Percentiles rank a stretch among this genome's conserved stretches.
These are phyloP conservation scores for Colletotrichum lentis DNA, from an alignment of 2,329 filamentous ascomycete genomes.

Conservation along the genomic window DNA sequence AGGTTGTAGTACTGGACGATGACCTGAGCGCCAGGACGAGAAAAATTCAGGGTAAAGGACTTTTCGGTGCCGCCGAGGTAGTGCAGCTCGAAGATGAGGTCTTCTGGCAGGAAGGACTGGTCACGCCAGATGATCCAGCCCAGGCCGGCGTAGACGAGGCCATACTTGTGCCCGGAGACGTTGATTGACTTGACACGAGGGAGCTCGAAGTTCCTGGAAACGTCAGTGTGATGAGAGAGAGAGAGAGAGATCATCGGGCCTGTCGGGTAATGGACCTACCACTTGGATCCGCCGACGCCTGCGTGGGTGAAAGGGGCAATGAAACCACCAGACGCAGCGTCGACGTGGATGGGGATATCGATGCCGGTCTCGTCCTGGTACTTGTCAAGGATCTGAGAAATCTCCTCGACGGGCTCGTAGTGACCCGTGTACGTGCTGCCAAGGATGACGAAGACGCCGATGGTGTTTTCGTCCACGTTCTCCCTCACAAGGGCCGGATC, in stretches of 20 bases:
- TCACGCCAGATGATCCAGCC: constrained; percentile 78
- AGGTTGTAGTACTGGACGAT: constrained; percentile 78
- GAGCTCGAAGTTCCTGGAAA: constrained; percentile 64
- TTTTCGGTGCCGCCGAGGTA: constrained; percentile 77
- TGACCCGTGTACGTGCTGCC: constrained; percentile 78
- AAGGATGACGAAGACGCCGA: constrained; percentile 77
- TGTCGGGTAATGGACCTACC: constrained; percentile 50
- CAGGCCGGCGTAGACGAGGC: constrained; percentile 71
- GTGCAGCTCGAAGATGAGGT: constrained; percentile 74
- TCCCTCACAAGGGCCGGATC: constrained; percentile 70
- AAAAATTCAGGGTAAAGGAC: constrained; percentile 76
- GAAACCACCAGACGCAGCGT: constrained; percentile 68
- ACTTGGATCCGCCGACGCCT: constrained; percentile 64
- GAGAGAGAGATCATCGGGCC: not conserved
- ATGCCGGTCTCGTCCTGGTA: constrained; percentile 68
- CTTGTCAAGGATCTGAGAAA: constrained; percentile 70
- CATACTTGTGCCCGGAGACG: constrained; percentile 67
- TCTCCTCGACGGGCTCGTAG: constrained; percentile 75
- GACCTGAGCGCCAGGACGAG: constrained; percentile 72
- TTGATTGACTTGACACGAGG: constrained; percentile 74
- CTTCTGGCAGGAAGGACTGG: constrained; percentile 69
- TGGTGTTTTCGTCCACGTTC: constrained; percentile 78
- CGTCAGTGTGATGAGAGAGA: not conserved
- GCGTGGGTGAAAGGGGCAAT: constrained; percentile 69
- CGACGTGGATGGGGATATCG: constrained; percentile 74